phyloP scores from a whole-genome alignment of 2,329 filamentous ascomycete species.

The Rhynchosporium agropyri region DNA sequence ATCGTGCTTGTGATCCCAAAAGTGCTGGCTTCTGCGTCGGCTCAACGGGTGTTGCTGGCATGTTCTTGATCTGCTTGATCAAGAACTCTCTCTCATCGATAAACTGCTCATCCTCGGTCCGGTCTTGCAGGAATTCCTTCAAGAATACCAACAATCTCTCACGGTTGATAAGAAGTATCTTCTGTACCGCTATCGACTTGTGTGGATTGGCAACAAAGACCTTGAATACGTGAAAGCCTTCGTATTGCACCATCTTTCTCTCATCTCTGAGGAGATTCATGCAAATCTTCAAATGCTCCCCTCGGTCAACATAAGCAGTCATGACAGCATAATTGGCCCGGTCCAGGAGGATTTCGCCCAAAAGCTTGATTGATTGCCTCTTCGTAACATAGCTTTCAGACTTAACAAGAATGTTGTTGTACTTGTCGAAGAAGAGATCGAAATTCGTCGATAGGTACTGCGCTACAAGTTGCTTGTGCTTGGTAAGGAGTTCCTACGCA shows the following conservation, averaged over 20 bases:
- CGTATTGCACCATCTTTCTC: constrained; percentile 98
- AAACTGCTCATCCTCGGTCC: constrained; percentile 97
- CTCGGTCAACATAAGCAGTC: constrained; percentile 94
- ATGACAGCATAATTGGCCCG: constrained; percentile 97
- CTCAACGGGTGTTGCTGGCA: constrained; percentile 60
- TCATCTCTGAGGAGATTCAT: constrained; percentile 97
- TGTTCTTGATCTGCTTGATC: constrained; percentile 85
- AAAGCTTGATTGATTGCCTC: constrained; percentile 93
- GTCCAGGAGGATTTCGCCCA: constrained; percentile 92
- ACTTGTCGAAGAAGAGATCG: constrained; percentile 87
- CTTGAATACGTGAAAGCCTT: constrained; percentile 99
- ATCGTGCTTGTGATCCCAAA: constrained; percentile 38
- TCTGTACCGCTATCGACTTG: constrained; percentile 94
- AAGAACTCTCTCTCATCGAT: constrained; percentile 97
- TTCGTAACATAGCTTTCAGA: constrained; percentile 98
- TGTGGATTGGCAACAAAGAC: constrained; percentile 98
- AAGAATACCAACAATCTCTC: constrained; percentile 89
- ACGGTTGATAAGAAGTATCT: constrained; percentile 94
- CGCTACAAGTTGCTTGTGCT: constrained; percentile 88
- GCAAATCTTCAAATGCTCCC: constrained; percentile 95
- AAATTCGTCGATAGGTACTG: constrained; percentile 89
- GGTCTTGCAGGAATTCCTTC: constrained; percentile 88
- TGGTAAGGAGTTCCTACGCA: constrained; percentile 84
- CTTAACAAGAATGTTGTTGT: constrained; percentile 85
- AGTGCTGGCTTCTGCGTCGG: constrained; percentile 43